These are phyloP conservation scores for Larix kaempferi DNA, from an alignment of 75 land plant species.

Conservation along the genomic window DNA sequence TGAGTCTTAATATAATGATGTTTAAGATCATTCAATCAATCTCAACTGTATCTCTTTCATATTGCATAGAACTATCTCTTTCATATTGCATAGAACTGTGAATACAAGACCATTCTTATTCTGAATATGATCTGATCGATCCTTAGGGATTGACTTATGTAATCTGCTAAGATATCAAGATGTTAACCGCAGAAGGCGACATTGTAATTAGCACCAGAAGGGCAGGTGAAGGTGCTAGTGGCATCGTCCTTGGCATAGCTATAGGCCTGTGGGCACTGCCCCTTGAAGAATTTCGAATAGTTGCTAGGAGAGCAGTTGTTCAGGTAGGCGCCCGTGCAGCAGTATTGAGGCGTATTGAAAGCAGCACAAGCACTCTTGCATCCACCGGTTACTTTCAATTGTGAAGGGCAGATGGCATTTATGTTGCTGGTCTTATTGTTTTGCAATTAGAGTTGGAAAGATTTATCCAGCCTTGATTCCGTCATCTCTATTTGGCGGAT, in stretches of 20 bases:
- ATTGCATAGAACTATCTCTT: no score
- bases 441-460: constrained; percentile 23
- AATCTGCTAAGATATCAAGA: no score
- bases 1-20: no score
- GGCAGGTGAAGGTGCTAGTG: constrained; percentile 71
- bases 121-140: no score
- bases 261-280: constrained; percentile 55
- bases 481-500: no score
- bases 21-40: no score
- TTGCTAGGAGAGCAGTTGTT: constrained; percentile 48
- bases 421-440: constrained; percentile 33
- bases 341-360: constrained; percentile 47
- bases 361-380: constrained; percentile 70
- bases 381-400: constrained; percentile 47
- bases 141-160: no score
- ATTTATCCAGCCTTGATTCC: constrained; percentile 54
- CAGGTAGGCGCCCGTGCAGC: constrained; percentile 33
- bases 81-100: no score
- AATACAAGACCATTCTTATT: no score
- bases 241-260: constrained; percentile 40
- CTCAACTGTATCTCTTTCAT: no score
- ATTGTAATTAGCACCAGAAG: constrained; percentile 21
- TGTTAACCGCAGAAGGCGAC: constrained; percentile 28
- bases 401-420: constrained; percentile 49
- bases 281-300: constrained; percentile 60